phyloP scores from a whole-genome alignment of 1,284 basidiomycete genomes.

The Tilletia setariae region DNA sequence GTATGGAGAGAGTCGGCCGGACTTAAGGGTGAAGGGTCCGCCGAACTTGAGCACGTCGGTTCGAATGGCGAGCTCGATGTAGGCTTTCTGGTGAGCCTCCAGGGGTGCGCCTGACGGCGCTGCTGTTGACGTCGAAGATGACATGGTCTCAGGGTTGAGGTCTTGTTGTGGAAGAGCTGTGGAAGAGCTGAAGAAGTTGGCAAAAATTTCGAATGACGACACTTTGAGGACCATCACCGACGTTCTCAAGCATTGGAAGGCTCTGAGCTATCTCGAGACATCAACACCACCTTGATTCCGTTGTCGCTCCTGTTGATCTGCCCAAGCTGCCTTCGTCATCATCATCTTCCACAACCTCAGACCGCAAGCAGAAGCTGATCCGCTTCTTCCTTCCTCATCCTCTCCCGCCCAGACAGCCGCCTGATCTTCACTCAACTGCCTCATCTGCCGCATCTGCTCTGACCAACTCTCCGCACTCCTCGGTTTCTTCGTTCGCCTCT shows the following conservation, averaged over 20 bases:
- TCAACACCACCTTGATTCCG: background rate
- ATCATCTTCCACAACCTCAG: background rate
- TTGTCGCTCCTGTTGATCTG: background rate
- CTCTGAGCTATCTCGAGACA: too few species aligned
- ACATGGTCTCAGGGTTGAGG: too few species aligned
- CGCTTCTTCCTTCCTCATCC: constrained; percentile 13
- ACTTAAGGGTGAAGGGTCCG: constrained; percentile 63
- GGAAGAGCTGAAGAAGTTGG: too few species aligned
- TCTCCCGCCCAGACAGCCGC: background rate
- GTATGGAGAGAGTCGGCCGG: constrained; percentile 87
- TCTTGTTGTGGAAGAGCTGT: background rate
- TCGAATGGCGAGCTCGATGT: constrained; percentile 47
- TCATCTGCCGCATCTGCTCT: background rate
- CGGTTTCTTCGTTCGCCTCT: background rate
- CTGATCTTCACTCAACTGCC: background rate
- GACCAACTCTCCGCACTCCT: background rate
- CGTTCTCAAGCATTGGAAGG: too few species aligned
- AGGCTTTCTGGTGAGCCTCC: constrained; percentile 44
- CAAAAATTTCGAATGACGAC: too few species aligned
- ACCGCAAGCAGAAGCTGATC: constrained; percentile 17
- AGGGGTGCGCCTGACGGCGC: constrained; percentile 20
- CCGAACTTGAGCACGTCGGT: constrained; percentile 48
- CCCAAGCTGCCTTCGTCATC: background rate
- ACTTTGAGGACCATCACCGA: background rate
- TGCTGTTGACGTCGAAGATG: too few species aligned